Conservation (phyloP, 1,284 basidiomycete genomes). For the Cutaneotrichosporon dermatis region DNA sequence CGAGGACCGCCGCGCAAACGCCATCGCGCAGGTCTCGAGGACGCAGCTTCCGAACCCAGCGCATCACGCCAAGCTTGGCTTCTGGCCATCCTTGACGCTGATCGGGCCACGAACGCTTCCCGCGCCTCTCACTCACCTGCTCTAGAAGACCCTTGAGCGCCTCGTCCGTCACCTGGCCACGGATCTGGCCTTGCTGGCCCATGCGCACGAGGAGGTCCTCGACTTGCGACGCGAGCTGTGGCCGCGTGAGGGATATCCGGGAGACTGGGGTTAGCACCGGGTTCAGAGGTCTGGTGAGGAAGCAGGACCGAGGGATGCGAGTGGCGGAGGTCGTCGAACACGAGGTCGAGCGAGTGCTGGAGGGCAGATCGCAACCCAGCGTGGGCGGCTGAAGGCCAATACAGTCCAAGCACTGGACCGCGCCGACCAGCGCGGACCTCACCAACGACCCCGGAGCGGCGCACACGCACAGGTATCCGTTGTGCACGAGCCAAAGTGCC, state of each 20-base stretch:
- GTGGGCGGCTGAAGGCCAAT: background rate
- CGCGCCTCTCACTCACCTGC: constrained; percentile 58
- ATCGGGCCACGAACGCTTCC: no score
- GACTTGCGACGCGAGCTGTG: constrained; percentile 78
- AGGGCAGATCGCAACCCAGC: no score
- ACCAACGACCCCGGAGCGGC: no score
- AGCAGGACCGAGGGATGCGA: background rate
- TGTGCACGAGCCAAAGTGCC: no score
- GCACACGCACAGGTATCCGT: no score
- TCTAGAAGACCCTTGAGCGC: constrained; percentile 89
- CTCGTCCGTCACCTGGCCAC: constrained; percentile 76
- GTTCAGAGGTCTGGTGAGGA: no score
- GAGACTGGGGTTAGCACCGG: constrained; percentile 57
- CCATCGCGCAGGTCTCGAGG: no score
- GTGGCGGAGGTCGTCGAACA: background rate
- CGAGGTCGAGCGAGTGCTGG: background rate
- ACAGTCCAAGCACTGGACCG: no score
- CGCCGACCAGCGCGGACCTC: no score
- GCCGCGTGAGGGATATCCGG: constrained; percentile 87
- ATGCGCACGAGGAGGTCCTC: constrained; percentile 80
- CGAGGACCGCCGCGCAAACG: no score
- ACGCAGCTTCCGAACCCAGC: background rate
- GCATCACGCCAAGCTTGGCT: background rate
- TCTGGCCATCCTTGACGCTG: background rate
- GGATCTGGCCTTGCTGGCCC: constrained; percentile 88